phyloP scores from a whole-genome alignment of 441 rosid species.

The Mallotus repandus region DNA sequence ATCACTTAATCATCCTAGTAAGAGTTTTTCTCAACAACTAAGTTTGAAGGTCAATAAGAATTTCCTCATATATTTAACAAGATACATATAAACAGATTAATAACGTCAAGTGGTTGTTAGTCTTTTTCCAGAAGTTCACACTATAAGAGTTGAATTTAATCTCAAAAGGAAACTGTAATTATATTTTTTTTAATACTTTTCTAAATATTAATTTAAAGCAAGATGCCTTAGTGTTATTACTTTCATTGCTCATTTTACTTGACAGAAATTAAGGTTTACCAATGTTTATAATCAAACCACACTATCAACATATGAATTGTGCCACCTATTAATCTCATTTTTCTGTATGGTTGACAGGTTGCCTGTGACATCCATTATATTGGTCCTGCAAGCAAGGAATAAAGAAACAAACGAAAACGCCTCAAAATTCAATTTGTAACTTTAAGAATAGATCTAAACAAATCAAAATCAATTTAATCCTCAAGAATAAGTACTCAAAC shows the following conservation, averaged over 20 bases:
- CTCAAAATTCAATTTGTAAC: not conserved
- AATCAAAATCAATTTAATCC: not conserved
- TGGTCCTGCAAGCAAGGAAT: slow-evolving; percentile 52
- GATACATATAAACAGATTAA: too few species aligned
- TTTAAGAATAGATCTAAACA: slow-evolving; percentile 18
- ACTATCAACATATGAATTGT: not conserved
- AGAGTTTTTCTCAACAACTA: not conserved
- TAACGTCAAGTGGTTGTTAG: not conserved
- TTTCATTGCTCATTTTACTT: not conserved
- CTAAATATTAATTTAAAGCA: not conserved
- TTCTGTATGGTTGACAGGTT: slow-evolving; percentile 51
- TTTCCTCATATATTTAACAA: not conserved
- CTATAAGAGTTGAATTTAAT: not conserved
- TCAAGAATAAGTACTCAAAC: not conserved
- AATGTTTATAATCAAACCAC: too few species aligned
- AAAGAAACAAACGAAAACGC: not conserved
- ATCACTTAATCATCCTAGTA: not conserved
- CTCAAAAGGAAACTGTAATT: not conserved
- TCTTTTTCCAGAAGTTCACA: not conserved
- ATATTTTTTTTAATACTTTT: not conserved
- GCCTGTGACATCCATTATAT: slow-evolving; percentile 49
- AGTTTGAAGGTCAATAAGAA: not conserved
- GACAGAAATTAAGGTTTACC: not conserved
- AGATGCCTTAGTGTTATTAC: too few species aligned
- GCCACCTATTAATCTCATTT: slow-evolving; percentile 40